Percentiles rank a stretch among this genome's conserved stretches.
Evolutionary conservation across 2,329 filamentous ascomycete genomes (phyloP).

Genomic region (Leptographium flavum): DNA sequence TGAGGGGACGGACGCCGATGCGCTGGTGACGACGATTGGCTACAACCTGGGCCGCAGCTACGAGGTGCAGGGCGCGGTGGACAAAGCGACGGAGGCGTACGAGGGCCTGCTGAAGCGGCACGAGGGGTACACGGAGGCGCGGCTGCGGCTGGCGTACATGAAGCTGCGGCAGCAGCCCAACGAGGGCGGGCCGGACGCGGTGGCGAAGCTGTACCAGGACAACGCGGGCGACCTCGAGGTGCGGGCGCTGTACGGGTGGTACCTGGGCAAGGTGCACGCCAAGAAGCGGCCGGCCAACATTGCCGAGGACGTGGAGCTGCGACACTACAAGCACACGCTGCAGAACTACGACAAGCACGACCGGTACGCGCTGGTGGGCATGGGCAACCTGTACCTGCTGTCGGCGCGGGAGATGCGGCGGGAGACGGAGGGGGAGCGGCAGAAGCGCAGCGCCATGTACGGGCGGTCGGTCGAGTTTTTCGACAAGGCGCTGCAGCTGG

Average conservation of each 20-base stretch:
- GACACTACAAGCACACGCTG: slow-evolving; percentile 91
- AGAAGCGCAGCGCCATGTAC: slow-evolving; percentile 78
- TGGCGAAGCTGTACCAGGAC: slow-evolving; percentile 73
- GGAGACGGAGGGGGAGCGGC: slow-evolving; percentile 76
- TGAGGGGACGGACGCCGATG: slow-evolving; percentile 61
- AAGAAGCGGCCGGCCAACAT: slow-evolving; percentile 73
- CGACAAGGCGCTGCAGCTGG: slow-evolving; percentile 90
- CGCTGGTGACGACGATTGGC: slow-evolving; percentile 86
- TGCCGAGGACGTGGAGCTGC: slow-evolving; percentile 78
- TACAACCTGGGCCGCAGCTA: slow-evolving; percentile 93
- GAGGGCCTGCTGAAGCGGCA: slow-evolving; percentile 75
- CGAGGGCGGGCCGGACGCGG: slow-evolving; percentile 74
- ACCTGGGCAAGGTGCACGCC: slow-evolving; percentile 63
- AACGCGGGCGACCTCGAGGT: slow-evolving; percentile 82
- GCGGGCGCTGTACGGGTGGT: slow-evolving; percentile 89
- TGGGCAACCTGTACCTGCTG: slow-evolving; percentile 85
- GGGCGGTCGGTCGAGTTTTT: slow-evolving; percentile 94
- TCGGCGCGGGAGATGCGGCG: slow-evolving; percentile 89
- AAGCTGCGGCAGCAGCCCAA: slow-evolving; percentile 65
- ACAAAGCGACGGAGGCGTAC: slow-evolving; percentile 80
- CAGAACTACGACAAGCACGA: slow-evolving; percentile 96
- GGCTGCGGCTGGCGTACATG: slow-evolving; percentile 79
- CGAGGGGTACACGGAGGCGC: slow-evolving; percentile 83
- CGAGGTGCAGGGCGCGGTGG: slow-evolving; percentile 65
- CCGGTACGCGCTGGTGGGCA: slow-evolving; percentile 86